Conservation (phyloP, 75 land plant species). For the Cryptomeria japonica region DNA sequence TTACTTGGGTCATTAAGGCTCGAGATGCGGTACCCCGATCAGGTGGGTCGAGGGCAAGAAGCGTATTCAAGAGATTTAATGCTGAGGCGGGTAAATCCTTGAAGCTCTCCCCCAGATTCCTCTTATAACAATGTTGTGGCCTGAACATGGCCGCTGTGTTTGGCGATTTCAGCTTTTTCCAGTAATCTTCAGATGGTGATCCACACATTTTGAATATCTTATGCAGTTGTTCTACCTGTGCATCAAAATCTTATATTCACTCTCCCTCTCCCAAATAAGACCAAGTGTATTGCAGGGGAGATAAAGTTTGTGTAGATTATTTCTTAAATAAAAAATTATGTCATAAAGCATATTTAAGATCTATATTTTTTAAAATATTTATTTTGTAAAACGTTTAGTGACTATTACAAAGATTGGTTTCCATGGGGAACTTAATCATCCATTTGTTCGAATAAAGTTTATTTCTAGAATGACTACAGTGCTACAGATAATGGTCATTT, state of each 20-base stretch:
- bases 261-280: too few species aligned
- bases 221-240: slow-evolving; percentile 52
- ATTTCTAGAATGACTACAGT: too few species aligned
- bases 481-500: too few species aligned
- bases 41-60: slow-evolving; percentile 53
- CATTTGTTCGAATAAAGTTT: too few species aligned
- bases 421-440: too few species aligned
- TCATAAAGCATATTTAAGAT: too few species aligned
- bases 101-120: slow-evolving; percentile 10
- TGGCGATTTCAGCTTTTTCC: slow-evolving; percentile 44
- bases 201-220: slow-evolving; percentile 60
- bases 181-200: slow-evolving; percentile 57
- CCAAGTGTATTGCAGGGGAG: too few species aligned
- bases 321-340: neutral
- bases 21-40: slow-evolving; percentile 45
- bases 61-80: slow-evolving; percentile 31
- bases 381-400: too few species aligned
- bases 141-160: slow-evolving; percentile 42
- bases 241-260: too few species aligned
- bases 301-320: too few species aligned
- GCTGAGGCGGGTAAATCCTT: slow-evolving; percentile 33
- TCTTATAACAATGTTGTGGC: slow-evolving; percentile 50
- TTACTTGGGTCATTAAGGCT: slow-evolving; percentile 32
- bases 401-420: too few species aligned
- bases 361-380: too few species aligned